A percentile compares a stretch with the other conserved stretches of the same genome.
Evolutionary conservation across 495 filamentous ascomycete genomes (phyloP).

Genomic region (Penicillium lividum): DNA sequence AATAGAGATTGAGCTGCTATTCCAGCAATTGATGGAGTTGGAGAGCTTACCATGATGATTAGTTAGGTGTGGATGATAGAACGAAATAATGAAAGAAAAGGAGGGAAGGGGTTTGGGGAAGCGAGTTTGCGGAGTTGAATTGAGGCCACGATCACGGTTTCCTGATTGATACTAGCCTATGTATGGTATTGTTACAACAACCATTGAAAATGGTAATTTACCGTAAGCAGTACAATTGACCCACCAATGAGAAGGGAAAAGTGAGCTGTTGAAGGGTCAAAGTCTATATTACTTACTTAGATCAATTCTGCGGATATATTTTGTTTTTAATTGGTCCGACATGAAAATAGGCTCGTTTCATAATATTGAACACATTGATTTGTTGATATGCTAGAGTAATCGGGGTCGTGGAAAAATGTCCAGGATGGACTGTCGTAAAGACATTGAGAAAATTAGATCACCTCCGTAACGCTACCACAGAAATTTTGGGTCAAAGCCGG

Average conservation of each 20-base stretch:
- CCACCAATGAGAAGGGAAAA: conserved; percentile 22
- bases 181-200: conserved; percentile 16
- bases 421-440: conserved; percentile 26
- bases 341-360: background rate
- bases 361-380: conserved; percentile 15
- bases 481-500: conserved; percentile 17
- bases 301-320: background rate
- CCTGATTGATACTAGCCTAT: conserved; percentile 28
- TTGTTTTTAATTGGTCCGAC: background rate
- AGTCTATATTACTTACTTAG: background rate
- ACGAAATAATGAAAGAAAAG: conserved; percentile 19
- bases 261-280: background rate
- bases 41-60: conserved; percentile 42
- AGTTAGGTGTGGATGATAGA: conserved; percentile 16
- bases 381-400: conserved; percentile 16
- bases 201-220: conserved; percentile 7
- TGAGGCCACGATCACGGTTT: conserved; percentile 53
- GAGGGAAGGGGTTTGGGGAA: conserved; percentile 15
- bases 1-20: conserved; percentile 5
- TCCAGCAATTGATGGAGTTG: conserved; percentile 16
- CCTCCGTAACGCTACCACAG: conserved; percentile 30
- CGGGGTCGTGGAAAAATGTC: conserved; percentile 18
- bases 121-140: conserved; percentile 41
- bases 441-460: conserved; percentile 17
- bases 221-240: conserved; percentile 11